These are phyloP conservation scores for Mycena sp. DNA, from an alignment of 1,284 basidiomycete species.

Conservation along the genomic window DNA sequence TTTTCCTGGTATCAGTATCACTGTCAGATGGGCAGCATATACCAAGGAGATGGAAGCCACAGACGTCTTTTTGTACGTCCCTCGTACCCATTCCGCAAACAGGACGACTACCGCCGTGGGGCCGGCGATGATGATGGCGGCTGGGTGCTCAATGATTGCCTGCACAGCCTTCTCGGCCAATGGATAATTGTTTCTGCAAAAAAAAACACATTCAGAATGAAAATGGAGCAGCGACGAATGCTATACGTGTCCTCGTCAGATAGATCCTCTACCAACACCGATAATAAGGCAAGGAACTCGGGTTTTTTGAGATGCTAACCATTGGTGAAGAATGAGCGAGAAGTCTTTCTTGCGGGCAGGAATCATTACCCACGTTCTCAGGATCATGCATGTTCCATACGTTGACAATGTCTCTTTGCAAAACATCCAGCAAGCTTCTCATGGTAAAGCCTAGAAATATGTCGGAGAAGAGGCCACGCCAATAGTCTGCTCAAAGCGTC, in stretches of 20 bases:
- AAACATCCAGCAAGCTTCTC: constrained; percentile 2
- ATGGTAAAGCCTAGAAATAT: constrained; percentile 10
- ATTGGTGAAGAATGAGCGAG: background rate
- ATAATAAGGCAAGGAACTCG: constrained; percentile 4
- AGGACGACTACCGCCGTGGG: constrained; percentile 6
- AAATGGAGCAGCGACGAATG: background rate
- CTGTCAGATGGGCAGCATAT: background rate
- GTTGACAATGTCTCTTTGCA: constrained; percentile 10
- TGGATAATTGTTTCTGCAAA: constrained; percentile 3
- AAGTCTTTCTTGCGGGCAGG: background rate
- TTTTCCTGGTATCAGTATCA: background rate
- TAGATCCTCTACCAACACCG: constrained; percentile 5
- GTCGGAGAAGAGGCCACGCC: constrained; percentile 4
- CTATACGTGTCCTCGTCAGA: constrained; percentile 3
- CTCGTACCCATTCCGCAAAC: constrained; percentile 12
- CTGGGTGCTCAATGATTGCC: background rate
- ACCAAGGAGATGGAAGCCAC: background rate
- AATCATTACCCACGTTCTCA: background rate
- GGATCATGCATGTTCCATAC: constrained; percentile 12
- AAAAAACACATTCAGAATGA: background rate
- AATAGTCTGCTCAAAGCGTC: background rate
- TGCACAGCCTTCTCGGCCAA: background rate
- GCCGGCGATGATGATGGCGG: background rate
- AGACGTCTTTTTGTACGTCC: background rate
- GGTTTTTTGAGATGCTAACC: constrained; percentile 2